Conservation (phyloP, 2,329 filamentous ascomycete genomes). For the Botrytis fabae region DNA sequence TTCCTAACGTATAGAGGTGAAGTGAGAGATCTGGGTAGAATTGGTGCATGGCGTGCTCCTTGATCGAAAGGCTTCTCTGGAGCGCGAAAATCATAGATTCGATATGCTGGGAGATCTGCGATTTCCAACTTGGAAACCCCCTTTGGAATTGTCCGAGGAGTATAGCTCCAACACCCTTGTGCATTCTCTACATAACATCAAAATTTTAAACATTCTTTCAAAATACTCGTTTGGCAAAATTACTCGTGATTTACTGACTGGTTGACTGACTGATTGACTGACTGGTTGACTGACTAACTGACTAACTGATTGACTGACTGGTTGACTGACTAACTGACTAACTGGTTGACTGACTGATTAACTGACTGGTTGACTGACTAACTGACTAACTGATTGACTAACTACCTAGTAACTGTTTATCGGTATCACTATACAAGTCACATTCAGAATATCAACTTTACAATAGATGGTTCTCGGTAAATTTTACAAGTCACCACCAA, state of each 20-base stretch:
- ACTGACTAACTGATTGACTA: too few species aligned
- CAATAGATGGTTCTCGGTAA: fast-evolving
- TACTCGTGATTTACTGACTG: not conserved
- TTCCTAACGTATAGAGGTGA: not conserved
- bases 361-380: too few species aligned
- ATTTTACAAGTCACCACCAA: not conserved
- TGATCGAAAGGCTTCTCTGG: not conserved
- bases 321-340: too few species aligned
- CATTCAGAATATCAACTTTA: not conserved
- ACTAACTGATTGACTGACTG: too few species aligned
- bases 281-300: too few species aligned
- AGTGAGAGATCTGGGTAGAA: not conserved
- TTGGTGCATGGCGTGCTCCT: not conserved
- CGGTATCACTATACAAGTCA: fast-evolving
- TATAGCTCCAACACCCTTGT: not conserved
- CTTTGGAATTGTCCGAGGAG: not conserved
- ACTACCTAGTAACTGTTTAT: not conserved
- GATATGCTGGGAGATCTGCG: not conserved
- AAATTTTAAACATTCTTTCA: not conserved
- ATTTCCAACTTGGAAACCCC: not conserved
- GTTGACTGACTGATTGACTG: not conserved
- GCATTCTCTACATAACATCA: not conserved
- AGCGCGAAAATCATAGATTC: not conserved
- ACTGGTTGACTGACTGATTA: too few species aligned
- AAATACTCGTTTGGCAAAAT: not conserved